Evolutionary conservation across 2,329 filamentous ascomycete species (phyloP).

Genomic region (Colletotrichum trifolii): DNA sequence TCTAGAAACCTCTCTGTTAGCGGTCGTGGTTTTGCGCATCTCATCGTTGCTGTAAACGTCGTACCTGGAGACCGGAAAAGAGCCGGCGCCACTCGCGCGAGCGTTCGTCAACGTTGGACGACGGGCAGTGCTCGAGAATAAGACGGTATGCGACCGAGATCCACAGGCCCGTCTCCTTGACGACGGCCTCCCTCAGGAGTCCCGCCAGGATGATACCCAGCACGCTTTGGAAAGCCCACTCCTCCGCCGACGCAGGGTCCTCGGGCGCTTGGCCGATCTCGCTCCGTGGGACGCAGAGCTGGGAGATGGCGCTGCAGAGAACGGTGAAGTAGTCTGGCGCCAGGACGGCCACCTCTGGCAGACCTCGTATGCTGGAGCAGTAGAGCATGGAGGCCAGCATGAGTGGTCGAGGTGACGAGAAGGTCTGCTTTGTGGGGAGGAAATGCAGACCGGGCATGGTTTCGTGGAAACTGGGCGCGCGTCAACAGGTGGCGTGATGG

Average conservation of each 20-base stretch:
- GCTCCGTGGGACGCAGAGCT: conserved; percentile 50
- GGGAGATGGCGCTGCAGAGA: conserved; percentile 52
- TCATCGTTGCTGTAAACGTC: background rate
- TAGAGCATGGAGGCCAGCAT: conserved; percentile 57
- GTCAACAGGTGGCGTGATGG: background rate
- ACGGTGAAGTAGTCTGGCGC: conserved; percentile 52
- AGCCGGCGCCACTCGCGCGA: conserved; percentile 53
- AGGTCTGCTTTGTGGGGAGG: conserved; percentile 54
- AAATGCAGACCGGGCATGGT: conserved; percentile 58
- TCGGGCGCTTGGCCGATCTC: conserved; percentile 42
- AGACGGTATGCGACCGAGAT: conserved; percentile 55
- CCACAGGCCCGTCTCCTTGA: conserved; percentile 55
- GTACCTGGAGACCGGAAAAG: conserved; percentile 45
- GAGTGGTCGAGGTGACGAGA: conserved; percentile 54
- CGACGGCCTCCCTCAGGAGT: conserved; percentile 54
- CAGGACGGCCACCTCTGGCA: conserved; percentile 47
- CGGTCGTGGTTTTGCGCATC: background rate
- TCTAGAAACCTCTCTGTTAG: conserved; percentile 42
- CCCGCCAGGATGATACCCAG: conserved; percentile 54
- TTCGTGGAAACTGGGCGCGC: conserved; percentile 51
- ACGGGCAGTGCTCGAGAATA: conserved; percentile 53
- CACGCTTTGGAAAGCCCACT: conserved; percentile 55
- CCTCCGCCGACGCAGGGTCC: conserved; percentile 43
- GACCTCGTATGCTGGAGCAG: conserved; percentile 49
- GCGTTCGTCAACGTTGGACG: conserved; percentile 49